A percentile compares a stretch with the other conserved stretches of the same genome.
Evolutionary conservation across 2,329 filamentous ascomycete species (phyloP).

Genomic region (Fusarium setosum): DNA sequence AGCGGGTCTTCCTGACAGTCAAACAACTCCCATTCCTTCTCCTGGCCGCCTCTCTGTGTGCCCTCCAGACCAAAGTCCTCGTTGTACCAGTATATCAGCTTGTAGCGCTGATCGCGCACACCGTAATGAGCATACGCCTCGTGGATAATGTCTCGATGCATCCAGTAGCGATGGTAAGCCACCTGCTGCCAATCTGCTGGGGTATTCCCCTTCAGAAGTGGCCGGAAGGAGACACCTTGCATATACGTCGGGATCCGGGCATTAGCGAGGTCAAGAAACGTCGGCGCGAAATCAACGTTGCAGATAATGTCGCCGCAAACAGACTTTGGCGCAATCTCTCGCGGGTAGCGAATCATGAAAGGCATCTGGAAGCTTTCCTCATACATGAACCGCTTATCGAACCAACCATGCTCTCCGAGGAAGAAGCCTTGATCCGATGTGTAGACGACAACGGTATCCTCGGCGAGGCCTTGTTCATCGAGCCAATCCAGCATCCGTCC

Average conservation of each 20-base stretch:
- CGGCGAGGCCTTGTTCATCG: constrained; percentile 51
- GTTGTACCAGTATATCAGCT: constrained; percentile 68
- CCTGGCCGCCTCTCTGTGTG: constrained; percentile 51
- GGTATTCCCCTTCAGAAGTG: constrained; percentile 50
- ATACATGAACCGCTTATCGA: constrained; percentile 69
- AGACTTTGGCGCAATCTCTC: constrained; percentile 50
- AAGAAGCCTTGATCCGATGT: constrained; percentile 68
- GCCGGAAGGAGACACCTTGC: constrained; percentile 60
- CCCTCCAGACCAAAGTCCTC: constrained; percentile 59
- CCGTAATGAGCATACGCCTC: constrained; percentile 64
- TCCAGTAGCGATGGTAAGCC: constrained; percentile 67
- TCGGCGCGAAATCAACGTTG: constrained; percentile 66
- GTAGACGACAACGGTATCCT: constrained; percentile 64
- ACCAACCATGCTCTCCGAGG: constrained; percentile 67
- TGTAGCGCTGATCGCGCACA: constrained; percentile 62
- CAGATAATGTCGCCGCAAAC: constrained; percentile 61
- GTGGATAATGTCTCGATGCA: constrained; percentile 64
- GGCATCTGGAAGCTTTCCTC: constrained; percentile 69
- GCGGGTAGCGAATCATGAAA: constrained; percentile 60
- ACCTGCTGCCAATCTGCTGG: constrained; percentile 61
- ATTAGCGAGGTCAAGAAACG: constrained; percentile 59
- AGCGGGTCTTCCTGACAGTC: constrained; percentile 62
- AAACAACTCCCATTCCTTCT: constrained; percentile 66
- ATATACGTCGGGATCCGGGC: constrained; percentile 59
- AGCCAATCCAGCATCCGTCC: constrained; percentile 60